Evolutionary conservation across 345 rosid species (phyloP), one percentile per base, ranked within the genome.

Genomic region (Xanthoceras sorbifolium): DNA sequence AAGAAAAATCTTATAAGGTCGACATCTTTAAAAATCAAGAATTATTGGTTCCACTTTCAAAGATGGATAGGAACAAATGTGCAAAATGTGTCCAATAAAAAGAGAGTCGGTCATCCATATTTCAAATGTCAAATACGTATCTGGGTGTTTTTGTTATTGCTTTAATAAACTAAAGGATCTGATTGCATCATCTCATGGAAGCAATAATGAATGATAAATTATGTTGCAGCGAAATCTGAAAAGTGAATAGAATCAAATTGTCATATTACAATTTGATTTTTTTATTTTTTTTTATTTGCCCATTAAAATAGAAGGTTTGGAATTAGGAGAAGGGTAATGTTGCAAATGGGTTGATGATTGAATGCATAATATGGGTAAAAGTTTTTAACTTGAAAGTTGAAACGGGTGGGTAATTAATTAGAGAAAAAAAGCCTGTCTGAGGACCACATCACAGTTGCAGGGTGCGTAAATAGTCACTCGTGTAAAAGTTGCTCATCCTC

Each of bases 1-100:
- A 46, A 29, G 4, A 11, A 14, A 71, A 10, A 20, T 18, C 50
- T 38, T 57, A n/a, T 57, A n/a, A 36, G 50, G 46, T 64, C 54
- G 52, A 55, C 76, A 64, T 66, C 9, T 3, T 26, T 25, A 60
- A 3, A 42, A 10, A 42, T 18, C 12, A 9, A 12, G 40, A 5
- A 73, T 73, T 42, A 61, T 28, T 28, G 59, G 68, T 62, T 73
- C 55, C 74, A 73, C 69, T 67, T 59, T 67, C 22, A 67, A 46
- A 67, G 63, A 67, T 73, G 57, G 20, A 62, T 63, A 22, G 34
- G 62, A 46, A 67, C 40, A 57, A 57, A 1, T 22, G 22, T 57
- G 71, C 0, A 20, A 26, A 36, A 22, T 25, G 26, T 38, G 9
- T 59, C 34, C 44, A 44, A 25, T 50, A 36, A 26, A 44, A 1